Evolutionary conservation across 768 basidiomycete species (phyloP), one percentile per base, ranked within the genome.

Genomic region (Neoboletus brunneissimus): DNA sequence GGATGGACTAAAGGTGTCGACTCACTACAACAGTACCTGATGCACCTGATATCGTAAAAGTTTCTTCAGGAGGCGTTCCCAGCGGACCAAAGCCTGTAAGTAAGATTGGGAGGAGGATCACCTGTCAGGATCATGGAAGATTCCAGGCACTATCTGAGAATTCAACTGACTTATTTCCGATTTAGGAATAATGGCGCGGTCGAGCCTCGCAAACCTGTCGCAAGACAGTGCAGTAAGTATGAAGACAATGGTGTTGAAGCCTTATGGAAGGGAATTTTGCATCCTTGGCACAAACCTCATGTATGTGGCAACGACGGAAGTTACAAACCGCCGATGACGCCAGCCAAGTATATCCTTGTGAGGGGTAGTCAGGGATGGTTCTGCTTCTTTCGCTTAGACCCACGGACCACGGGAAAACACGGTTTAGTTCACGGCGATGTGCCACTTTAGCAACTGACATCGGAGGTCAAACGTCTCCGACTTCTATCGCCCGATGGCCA

Each of bases 401-500:
- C n/a, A 20, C 38, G 38, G n/a, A 0, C n/a, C 32, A 23, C 42
- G 48, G 46, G 35, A 53, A 43, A 31, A 20, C 13, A 46, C 29
- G 1, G n/a, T 20, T 40, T 8, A 11, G 31, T 16, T 22, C 31
- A 44, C 32, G 16, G 15, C n/a, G 16, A 10, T 34, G n/a, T 6
- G 18, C 47, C 35, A 22, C 35, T 46, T 55, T 64, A 59, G 51
- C 10, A 60, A 44, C 18, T 54, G 55, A 38, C 34, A 56, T 59
- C 65, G 67, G 67, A 50, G 63, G 63, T 59, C 20, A 48, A 56
- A 63, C 42, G 40, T 20, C 66, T 57, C 67, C 67, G 67, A 68
- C 67, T 55, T 54, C 38, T n/a, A 64, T 58, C 46, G 13, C n/a
- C 62, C 60, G 56, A 67, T 38, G 18, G 32, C n/a, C 18, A 32